phyloP scores from a whole-genome alignment of 176 grass and related monocot genomes.

The Microstegium vimineum region DNA sequence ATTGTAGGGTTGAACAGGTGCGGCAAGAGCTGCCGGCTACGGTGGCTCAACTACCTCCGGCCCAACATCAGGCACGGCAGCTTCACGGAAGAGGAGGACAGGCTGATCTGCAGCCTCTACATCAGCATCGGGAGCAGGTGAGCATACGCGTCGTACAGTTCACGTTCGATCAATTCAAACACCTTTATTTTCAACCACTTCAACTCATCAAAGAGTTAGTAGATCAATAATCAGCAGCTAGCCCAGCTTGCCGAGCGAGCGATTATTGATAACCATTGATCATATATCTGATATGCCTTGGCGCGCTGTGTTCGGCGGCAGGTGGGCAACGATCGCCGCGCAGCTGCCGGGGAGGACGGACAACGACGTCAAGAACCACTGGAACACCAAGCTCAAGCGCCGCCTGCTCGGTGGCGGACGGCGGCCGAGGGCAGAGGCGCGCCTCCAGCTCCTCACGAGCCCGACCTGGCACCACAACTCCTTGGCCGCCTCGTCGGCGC shows the following conservation, averaged over 20 bases:
- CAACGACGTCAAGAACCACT: constrained; percentile 99
- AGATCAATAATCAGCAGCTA: constrained; percentile 7
- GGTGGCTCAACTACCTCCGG: constrained; percentile 67
- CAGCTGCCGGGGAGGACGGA: constrained; percentile 91
- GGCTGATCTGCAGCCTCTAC: constrained; percentile 66
- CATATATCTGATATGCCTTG: background rate
- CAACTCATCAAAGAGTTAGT: background rate
- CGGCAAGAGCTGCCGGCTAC: constrained; percentile 83
- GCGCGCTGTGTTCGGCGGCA: no score
- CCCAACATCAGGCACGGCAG: constrained; percentile 66
- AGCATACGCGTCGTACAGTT: background rate
- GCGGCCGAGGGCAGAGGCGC: constrained; percentile 14
- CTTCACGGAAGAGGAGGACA: constrained; percentile 69
- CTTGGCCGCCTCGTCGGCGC: constrained; percentile 29
- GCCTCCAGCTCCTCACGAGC: constrained; percentile 14
- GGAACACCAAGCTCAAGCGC: constrained; percentile 97
- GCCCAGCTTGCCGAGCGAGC: background rate
- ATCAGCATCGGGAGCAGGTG: constrained; percentile 76
- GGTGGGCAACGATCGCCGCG: constrained; percentile 84
- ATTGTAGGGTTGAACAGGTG: constrained; percentile 44
- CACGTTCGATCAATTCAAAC: background rate
- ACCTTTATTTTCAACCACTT: constrained; percentile 27
- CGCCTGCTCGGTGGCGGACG: constrained; percentile 47
- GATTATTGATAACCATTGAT: background rate
- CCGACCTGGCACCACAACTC: background rate